Evolutionary conservation across 202 grass and related monocot genomes (phyloP), one percentile per base, ranked within the genome.

Genomic region (Cymbopogon flexuosus): DNA sequence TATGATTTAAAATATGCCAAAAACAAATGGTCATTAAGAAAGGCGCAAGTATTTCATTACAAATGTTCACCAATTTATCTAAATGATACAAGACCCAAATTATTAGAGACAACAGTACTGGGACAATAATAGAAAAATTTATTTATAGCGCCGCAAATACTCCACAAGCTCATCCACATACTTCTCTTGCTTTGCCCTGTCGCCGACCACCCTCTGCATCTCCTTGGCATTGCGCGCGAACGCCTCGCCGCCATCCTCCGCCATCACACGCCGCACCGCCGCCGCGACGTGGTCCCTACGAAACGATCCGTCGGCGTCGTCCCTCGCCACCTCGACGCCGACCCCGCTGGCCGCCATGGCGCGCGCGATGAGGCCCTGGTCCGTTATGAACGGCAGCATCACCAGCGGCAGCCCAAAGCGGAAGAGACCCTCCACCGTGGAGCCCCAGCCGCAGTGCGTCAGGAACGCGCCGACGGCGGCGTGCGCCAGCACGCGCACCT

Each of bases 391-490:
- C 14, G 61, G 81, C 15, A 75, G 34, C 81, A 83, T 83, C 61
- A 83, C 83, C 1, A 79, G 67, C 22, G 58, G 83, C 43, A 35
- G 75, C 1, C 68, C 68, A 16, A 57, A 85, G 1, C 23, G 8
- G 68, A 72, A 71, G 30, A 75, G 33, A 13, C 79, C 19, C 46
- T 94, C 86, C 10, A 83, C 6, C 6, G 75, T 65, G 33, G 93
- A 93, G 33, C 82, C 86, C 90, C 90, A 93, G 5, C 93, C 90
- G 36, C 80, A 67, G 70, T 96, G 93, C 13, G 83, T 92, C 41
- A 96, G 36, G 76, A 92, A 96, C 4, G 77, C 84, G 68, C 86
- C 86, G 3, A 89, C 76, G 3, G 82, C 87, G 34, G 6, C 27
- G 45, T 93, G 91, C n/a, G 66, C 65, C 8, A 93, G 61, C 9